Percentiles rank a stretch among this genome's conserved stretches.
These are phyloP conservation scores for Arthrobotrys musiformis DNA, from an alignment of 2,329 filamentous ascomycete genomes.

Conservation along the genomic window DNA sequence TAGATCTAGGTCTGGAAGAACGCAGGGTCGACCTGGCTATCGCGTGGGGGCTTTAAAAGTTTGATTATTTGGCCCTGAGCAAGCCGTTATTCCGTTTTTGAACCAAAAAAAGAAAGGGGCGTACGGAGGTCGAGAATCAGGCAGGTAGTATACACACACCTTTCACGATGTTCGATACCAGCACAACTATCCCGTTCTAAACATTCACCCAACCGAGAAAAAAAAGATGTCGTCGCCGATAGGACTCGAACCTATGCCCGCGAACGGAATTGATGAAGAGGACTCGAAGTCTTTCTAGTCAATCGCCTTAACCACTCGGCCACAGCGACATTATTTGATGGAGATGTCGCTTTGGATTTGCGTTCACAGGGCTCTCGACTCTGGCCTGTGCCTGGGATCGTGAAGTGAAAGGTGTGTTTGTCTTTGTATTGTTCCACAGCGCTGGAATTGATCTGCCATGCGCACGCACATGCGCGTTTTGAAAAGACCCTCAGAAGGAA, in stretches of 20 bases:
- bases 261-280: conserved; percentile 48
- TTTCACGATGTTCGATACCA: background rate
- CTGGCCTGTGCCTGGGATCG: background rate
- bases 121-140: no score
- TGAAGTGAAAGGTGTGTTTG: background rate
- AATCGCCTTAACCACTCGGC: conserved; percentile 55
- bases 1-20: no score
- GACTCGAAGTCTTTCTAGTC: conserved; percentile 38
- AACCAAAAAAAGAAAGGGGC: no score
- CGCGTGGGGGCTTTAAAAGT: no score
- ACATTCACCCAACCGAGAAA: background rate
- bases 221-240: conserved; percentile 44
- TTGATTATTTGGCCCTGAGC: no score
- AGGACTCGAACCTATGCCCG: conserved; percentile 50
- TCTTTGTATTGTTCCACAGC: background rate
- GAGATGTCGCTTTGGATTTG: background rate
- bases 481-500: background rate
- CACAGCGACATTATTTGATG: conserved; percentile 30
- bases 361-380: conserved; percentile 11
- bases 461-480: background rate
- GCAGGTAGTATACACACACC: no score
- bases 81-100: no score
- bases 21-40: no score
- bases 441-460: background rate
- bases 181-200: background rate